Evolutionary conservation across 2,329 filamentous ascomycete species (phyloP), one percentile per base, ranked within the genome.

Genomic region (Verticillium tricorpus): DNA sequence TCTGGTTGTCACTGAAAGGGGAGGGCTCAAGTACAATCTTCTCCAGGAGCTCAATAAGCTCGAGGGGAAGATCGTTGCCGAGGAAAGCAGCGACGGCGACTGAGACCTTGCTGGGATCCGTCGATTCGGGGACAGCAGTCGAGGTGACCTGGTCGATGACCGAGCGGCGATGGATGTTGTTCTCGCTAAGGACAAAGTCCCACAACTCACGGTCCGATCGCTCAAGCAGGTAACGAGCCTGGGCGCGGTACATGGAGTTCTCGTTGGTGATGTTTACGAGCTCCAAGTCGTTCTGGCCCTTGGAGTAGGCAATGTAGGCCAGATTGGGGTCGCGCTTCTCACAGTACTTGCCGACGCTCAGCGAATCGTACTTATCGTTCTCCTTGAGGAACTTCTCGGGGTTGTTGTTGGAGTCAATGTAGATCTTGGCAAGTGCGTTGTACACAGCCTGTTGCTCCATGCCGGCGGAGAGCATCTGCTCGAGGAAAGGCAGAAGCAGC

Each of bases 21-120:
- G 94, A 96, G n/a, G 95, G 96, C 82, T 99, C 95, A n/a, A 99
- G 82, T 35, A 99, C 94, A 68, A 99, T 99, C 87, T 98, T 99
- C 83, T 99, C 96, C 19, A 99, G 85, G 40, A 99, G 86, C 76
- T 99, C 96, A 70, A 99, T 98, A 59, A 99, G 85, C 80, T 99
- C 95, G 5, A 89, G 88, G 9, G 95, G 95, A 67, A 99, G 83
- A 72, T 99, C 95, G 61, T 91, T 91, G 67, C 90, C 88, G 60
- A 99, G 87, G 82, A 99, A 96, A 52, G 93, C 89, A 70, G 96
- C 90, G 62, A 99, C 95, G 57, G 95, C 95, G 67, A 97, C 85
- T 0, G 92, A 96, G 37, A 99, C 95, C 81, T 96, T 96, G 72
- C 95, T 89, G 2, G 96, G 95, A 68, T 99, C 94, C 6, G 85